A percentile compares a stretch with the other conserved stretches of the same genome.
These are phyloP conservation scores for Pleoardoris graminearum DNA, from an alignment of 2,329 filamentous ascomycete genomes.

Conservation along the genomic window DNA sequence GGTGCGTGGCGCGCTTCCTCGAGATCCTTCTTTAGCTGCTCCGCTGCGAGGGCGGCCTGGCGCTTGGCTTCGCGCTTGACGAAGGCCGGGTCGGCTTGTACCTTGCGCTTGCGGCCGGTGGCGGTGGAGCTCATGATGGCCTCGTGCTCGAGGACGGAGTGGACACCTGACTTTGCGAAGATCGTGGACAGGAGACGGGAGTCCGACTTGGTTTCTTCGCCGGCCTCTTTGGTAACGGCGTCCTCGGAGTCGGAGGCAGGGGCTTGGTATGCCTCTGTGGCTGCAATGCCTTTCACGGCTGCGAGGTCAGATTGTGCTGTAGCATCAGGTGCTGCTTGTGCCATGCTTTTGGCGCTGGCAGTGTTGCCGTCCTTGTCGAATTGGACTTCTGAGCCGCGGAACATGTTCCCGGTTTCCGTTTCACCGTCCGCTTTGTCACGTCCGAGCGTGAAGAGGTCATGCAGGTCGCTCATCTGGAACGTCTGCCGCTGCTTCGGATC, in stretches of 20 bases:
- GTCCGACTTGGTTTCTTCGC: conserved; percentile 31
- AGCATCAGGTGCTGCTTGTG: conserved; percentile 21
- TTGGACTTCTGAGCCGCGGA: conserved; percentile 82
- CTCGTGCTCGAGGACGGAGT: conserved; percentile 92
- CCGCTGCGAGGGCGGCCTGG: conserved; percentile 76
- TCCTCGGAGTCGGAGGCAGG: conserved; percentile 30
- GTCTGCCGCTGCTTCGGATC: conserved; percentile 92
- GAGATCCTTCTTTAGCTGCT: conserved; percentile 72
- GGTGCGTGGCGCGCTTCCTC: conserved; percentile 73
- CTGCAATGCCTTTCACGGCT: conserved; percentile 48
- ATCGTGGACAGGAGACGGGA: conserved; percentile 85
- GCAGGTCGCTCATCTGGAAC: conserved; percentile 85
- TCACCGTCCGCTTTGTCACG: conserved; percentile 64
- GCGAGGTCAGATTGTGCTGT: conserved; percentile 36
- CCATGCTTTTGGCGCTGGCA: conserved; percentile 13
- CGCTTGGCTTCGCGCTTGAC: conserved; percentile 80
- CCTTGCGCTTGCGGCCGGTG: conserved; percentile 60
- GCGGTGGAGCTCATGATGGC: conserved; percentile 66
- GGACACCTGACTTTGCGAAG: conserved; percentile 82
- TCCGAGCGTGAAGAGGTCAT: conserved; percentile 86
- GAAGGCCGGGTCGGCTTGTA: conserved; percentile 74
- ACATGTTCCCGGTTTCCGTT: conserved; percentile 83
- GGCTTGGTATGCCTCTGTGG: conserved; percentile 49
- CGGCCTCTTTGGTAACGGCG: conserved; percentile 20
- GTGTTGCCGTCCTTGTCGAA: conserved; percentile 48